Base-by-base conservation (phyloP, 163 green algal species). In the Prototheca wickerhamii region DNA sequence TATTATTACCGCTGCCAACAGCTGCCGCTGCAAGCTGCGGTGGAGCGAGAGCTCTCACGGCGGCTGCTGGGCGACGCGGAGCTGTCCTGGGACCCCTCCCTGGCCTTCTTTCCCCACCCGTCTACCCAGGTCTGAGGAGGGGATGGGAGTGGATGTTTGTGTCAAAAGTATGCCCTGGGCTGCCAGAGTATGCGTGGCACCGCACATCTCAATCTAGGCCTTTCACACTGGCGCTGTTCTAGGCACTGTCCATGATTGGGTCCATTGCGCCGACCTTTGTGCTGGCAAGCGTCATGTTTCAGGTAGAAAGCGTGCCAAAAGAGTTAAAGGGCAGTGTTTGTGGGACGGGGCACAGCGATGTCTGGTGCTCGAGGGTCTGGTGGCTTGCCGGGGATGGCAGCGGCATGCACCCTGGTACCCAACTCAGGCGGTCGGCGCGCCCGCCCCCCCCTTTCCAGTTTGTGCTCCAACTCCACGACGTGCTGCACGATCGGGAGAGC, bases 1-100 rank as follows among this genome's bases (percentile, higher is more conserved):
- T n/a, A n/a, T n/a, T n/a, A n/a, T n/a, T n/a, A n/a, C n/a, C n/a
- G n/a, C 5, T 25, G 54, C 31, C 54, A 20, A 12, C 54, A 49
- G 57, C 34, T 86, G 49, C 81, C 81, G 7, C 60, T 86, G 12
- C 81, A 86, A 69, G 64, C 67, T 31, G 71, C 69, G 25, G 61
- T 76, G 25, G 71, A 81, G 63, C 37, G 65, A 4, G 80, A 74
- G 43, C 53, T 76, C 8, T 64, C 55, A 2, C 30, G 60, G 7
- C 35, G 46, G 37, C 4, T 63, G 8, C 40, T 37, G 3, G 42
- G 42, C 23, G 42, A 55, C 29, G 3, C 44, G 2, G 46, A 40
- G 37, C 30, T 70, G 5, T 33, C 34, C 23, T 78, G 72, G 72
- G 40, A 33, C 3, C 59, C 73, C 31, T 5, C 26, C 0, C 35